Percentiles rank a stretch among this genome's conserved stretches.
Conservation (phyloP, 257 asterid genomes). For the Verbascum thapsus region DNA sequence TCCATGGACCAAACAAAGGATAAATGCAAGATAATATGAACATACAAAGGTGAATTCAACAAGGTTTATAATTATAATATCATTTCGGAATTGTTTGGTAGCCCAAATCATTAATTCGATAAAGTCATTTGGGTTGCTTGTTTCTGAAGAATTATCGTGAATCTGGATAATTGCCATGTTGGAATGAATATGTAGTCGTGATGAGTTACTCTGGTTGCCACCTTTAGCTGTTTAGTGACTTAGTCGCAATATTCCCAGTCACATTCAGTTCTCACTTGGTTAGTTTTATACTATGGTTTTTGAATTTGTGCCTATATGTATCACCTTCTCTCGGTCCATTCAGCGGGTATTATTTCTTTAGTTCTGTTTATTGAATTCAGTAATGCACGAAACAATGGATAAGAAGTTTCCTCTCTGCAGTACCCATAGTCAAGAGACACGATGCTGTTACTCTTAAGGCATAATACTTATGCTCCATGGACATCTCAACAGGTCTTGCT, state of each 20-base stretch:
- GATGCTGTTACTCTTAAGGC: conserved; percentile 61
- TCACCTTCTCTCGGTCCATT: conserved; percentile 12
- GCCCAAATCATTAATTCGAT: conserved; percentile 2
- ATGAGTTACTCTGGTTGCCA: conserved; percentile 13
- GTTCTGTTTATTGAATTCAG: conserved; percentile 17
- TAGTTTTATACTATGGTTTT: conserved; percentile 2
- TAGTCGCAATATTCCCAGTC: conserved; percentile 7
- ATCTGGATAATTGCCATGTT: not conserved
- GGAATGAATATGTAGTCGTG: not conserved
- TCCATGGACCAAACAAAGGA: too few species aligned
- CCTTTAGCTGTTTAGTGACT: not conserved
- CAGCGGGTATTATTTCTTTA: conserved; percentile 5
- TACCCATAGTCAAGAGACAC: conserved; percentile 52
- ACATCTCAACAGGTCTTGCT: conserved; percentile 48
- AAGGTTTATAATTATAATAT: not conserved
- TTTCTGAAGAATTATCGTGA: conserved; percentile 1
- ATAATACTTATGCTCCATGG: conserved; percentile 54
- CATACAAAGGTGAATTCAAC: not conserved
- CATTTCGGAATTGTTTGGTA: not conserved
- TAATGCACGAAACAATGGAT: conserved; percentile 47
- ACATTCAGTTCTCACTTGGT: conserved; percentile 21
- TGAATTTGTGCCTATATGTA: not conserved
- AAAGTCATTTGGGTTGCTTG: not conserved
- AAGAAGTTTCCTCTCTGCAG: conserved; percentile 59
- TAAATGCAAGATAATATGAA: not conserved